These are phyloP conservation scores for Diaporthe sp. DNA, from an alignment of 2,329 filamentous ascomycete genomes.

Conservation along the genomic window DNA sequence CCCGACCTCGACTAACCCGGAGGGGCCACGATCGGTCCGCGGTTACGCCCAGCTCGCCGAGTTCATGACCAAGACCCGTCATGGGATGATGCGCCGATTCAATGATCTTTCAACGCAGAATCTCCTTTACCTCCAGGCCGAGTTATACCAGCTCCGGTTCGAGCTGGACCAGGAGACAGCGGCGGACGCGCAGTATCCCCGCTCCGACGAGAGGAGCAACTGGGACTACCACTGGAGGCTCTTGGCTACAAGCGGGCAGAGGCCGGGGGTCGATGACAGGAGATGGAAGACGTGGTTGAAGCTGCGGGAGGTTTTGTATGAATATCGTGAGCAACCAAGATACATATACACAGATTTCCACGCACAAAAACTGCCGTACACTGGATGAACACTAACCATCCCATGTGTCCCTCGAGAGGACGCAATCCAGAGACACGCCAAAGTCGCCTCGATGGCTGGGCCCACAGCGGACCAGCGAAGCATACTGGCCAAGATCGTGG, in stretches of 20 bases:
- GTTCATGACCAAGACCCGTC: conserved; percentile 34
- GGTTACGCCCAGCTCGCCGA: conserved; percentile 36
- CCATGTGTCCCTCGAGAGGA: conserved; percentile 15
- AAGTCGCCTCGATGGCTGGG: conserved; percentile 6
- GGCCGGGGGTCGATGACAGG: background rate
- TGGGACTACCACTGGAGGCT: conserved; percentile 36
- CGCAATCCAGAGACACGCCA: conserved; percentile 23
- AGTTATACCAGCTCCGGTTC: conserved; percentile 26
- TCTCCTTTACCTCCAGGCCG: conserved; percentile 34
- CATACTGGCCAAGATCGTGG: conserved; percentile 30
- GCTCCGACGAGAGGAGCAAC: conserved; percentile 3
- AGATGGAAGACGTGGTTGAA: conserved; percentile 33
- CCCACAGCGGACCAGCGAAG: conserved; percentile 24
- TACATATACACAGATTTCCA: background rate
- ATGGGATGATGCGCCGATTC: conserved; percentile 34
- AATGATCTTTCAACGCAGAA: conserved; percentile 36
- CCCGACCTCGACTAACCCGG: background rate
- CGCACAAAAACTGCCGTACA: background rate
- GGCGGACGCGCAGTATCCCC: background rate
- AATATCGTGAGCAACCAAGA: conserved; percentile 14
- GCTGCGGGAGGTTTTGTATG: conserved; percentile 17
- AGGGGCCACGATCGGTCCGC: background rate
- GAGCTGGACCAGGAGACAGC: conserved; percentile 26
- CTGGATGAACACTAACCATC: background rate
- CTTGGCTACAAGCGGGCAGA: conserved; percentile 19